Conservation (phyloP, 1,284 basidiomycete species). For the Hemileia vastatrix region DNA sequence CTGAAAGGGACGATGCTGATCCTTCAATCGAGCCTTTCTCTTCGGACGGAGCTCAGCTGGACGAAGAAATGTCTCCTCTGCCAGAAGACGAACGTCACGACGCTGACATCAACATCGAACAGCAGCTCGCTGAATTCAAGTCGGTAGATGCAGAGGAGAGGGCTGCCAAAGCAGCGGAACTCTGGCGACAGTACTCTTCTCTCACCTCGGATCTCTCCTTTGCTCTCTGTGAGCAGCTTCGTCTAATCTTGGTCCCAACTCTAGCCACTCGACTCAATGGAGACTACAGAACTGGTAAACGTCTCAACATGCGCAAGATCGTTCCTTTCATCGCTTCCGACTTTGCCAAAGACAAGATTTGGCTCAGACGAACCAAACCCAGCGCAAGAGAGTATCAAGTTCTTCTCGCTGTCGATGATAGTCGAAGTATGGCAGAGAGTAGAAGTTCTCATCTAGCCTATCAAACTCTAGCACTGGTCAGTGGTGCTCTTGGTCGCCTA, state of each 20-base stretch:
- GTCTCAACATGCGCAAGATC: conserved; percentile 98
- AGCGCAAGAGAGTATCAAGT: conserved; percentile 94
- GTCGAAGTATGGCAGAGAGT: conserved; percentile 87
- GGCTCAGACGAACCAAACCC: conserved; percentile 87
- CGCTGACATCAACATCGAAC: conserved; percentile 29
- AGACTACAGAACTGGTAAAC: conserved; percentile 94
- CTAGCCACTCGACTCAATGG: conserved; percentile 87
- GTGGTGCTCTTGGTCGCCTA: conserved; percentile 77
- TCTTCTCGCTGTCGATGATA: conserved; percentile 88
- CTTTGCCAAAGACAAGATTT: conserved; percentile 99
- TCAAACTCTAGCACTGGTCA: conserved; percentile 84
- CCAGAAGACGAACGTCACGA: conserved; percentile 33
- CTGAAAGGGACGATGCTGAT: conserved; percentile 23
- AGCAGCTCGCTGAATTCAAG: conserved; percentile 55
- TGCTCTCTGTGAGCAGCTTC: conserved; percentile 89
- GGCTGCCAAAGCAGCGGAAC: conserved; percentile 54
- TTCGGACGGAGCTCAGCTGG: not conserved
- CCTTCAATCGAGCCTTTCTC: not conserved
- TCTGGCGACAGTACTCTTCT: conserved; percentile 84
- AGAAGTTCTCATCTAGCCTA: conserved; percentile 88
- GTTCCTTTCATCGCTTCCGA: conserved; percentile 97
- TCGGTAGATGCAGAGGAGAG: conserved; percentile 58
- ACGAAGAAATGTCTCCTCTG: conserved; percentile 19
- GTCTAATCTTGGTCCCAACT: conserved; percentile 90
- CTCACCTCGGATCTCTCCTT: conserved; percentile 86